Evolutionary conservation across 1,284 basidiomycete species (phyloP).

Genomic region (Marasmius fiardii): DNA sequence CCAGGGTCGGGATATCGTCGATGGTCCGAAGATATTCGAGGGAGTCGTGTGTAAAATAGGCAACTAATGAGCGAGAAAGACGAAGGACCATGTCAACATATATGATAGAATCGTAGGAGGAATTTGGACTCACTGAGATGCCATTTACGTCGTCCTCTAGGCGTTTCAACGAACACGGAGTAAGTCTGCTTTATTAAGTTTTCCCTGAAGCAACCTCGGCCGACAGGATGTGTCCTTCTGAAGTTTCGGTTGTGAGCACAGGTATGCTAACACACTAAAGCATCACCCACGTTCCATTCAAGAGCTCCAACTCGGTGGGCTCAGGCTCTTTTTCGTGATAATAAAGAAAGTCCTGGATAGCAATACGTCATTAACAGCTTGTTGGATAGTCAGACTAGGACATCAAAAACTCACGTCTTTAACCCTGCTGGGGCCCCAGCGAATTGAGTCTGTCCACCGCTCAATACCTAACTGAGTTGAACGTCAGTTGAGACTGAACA

Average conservation of each 20-base stretch:
- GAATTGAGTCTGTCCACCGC: slow-evolving; percentile 77
- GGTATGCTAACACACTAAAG: slow-evolving; percentile 2
- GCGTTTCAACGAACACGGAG: slow-evolving; percentile 66
- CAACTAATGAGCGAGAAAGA: slow-evolving; percentile 42
- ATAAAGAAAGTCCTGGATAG: slow-evolving; percentile 67
- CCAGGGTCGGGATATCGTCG: slow-evolving; percentile 53
- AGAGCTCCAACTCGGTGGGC: slow-evolving; percentile 38
- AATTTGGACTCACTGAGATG: slow-evolving; percentile 58
- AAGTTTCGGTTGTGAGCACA: slow-evolving; percentile 11
- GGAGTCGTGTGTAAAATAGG: slow-evolving; percentile 67
- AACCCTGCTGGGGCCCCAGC: slow-evolving; percentile 76
- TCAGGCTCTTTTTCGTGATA: slow-evolving; percentile 63
- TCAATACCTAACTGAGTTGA: slow-evolving; percentile 63
- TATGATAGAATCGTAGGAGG: slow-evolving; percentile 7
- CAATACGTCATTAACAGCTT: slow-evolving; percentile 3
- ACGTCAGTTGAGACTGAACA: slow-evolving; percentile 9
- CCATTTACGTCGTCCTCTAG: slow-evolving; percentile 68
- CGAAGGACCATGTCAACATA: background rate
- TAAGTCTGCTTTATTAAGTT: slow-evolving; percentile 76
- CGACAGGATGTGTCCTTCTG: slow-evolving; percentile 12
- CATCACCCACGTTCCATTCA: slow-evolving; percentile 31
- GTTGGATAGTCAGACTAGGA: background rate
- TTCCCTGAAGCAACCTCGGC: slow-evolving; percentile 38
- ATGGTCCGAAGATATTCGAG: slow-evolving; percentile 53
- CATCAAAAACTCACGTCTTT: slow-evolving; percentile 52